These are phyloP conservation scores for Diaporthe caulivora DNA, from an alignment of 2,329 filamentous ascomycete genomes.

Conservation along the genomic window DNA sequence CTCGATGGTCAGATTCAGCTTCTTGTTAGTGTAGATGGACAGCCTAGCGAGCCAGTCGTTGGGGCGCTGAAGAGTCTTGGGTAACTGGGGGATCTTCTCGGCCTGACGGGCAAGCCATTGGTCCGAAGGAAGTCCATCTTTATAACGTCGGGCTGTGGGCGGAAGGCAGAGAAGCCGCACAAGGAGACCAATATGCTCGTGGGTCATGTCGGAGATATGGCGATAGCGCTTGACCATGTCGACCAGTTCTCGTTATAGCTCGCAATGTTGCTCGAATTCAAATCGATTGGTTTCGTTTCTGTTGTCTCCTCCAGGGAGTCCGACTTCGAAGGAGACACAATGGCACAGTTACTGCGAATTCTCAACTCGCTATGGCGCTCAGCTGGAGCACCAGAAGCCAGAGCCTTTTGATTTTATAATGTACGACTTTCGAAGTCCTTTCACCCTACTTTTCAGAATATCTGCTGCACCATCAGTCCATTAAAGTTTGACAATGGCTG, in stretches of 20 bases:
- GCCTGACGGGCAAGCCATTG: slow-evolving; percentile 54
- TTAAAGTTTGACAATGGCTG: slow-evolving; percentile 3
- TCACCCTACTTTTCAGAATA: slow-evolving; percentile 5
- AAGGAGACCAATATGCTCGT: slow-evolving; percentile 48
- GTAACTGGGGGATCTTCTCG: slow-evolving; percentile 45
- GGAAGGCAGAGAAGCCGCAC: slow-evolving; percentile 54
- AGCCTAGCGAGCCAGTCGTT: slow-evolving; percentile 47
- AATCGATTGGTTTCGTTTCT: not conserved
- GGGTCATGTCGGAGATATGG: slow-evolving; percentile 44
- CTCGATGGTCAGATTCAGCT: slow-evolving; percentile 34
- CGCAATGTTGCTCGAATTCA: not conserved
- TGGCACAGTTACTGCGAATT: not conserved
- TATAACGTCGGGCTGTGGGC: slow-evolving; percentile 46
- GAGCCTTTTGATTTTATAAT: not conserved
- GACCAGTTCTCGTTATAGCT: not conserved
- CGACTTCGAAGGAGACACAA: not conserved
- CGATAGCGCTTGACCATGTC: slow-evolving; percentile 40
- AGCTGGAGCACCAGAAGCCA: not conserved
- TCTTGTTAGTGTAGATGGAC: slow-evolving; percentile 41
- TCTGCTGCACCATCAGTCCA: slow-evolving; percentile 11
- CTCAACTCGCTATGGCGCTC: not conserved
- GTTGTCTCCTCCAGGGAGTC: not conserved
- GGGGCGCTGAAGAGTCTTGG: slow-evolving; percentile 49
- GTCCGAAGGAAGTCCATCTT: slow-evolving; percentile 46
- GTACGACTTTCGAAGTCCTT: slow-evolving; percentile 2